Conservation (phyloP, 495 filamentous ascomycete species). For the Xylaria longipes region DNA sequence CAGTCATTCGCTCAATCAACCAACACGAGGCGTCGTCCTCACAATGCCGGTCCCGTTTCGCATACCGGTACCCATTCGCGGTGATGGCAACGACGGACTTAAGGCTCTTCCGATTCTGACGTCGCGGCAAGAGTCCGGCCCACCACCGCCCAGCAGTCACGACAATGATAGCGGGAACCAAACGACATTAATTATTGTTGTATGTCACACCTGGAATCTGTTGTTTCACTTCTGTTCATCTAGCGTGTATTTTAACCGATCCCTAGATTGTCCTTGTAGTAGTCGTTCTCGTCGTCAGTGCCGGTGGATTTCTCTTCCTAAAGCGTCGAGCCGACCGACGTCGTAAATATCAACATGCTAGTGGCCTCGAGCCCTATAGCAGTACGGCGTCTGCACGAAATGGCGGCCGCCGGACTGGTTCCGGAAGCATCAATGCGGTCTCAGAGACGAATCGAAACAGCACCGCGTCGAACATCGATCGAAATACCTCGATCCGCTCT, state of each 20-base stretch:
- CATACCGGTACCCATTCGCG: conserved; percentile 21
- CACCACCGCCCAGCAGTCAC: not conserved
- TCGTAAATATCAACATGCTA: conserved; percentile 31
- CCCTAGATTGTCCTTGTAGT: conserved; percentile 35
- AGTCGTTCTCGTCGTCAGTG: conserved; percentile 29
- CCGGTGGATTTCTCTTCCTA: conserved; percentile 29
- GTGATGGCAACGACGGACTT: not conserved
- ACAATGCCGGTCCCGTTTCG: conserved; percentile 26
- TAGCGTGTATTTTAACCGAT: not conserved
- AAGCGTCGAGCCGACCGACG: conserved; percentile 26
- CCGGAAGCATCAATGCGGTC: conserved; percentile 21
- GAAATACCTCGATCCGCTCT: conserved; percentile 85
- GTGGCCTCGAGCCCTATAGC: conserved; percentile 33
- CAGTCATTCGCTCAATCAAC: conserved; percentile 16
- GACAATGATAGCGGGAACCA: not conserved
- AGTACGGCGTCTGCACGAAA: conserved; percentile 26
- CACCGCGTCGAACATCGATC: conserved; percentile 60
- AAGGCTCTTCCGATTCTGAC: conserved; percentile 6
- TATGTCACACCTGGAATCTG: conserved; percentile 21
- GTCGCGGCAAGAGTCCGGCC: not conserved
- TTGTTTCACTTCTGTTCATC: not conserved
- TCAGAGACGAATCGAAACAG: conserved; percentile 34
- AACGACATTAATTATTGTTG: conserved; percentile 26
- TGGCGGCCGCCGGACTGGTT: conserved; percentile 24
- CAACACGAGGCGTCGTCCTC: not conserved